Base-by-base conservation (phyloP, 78 protist species). In the Pelomyxa schiedti region DNA sequence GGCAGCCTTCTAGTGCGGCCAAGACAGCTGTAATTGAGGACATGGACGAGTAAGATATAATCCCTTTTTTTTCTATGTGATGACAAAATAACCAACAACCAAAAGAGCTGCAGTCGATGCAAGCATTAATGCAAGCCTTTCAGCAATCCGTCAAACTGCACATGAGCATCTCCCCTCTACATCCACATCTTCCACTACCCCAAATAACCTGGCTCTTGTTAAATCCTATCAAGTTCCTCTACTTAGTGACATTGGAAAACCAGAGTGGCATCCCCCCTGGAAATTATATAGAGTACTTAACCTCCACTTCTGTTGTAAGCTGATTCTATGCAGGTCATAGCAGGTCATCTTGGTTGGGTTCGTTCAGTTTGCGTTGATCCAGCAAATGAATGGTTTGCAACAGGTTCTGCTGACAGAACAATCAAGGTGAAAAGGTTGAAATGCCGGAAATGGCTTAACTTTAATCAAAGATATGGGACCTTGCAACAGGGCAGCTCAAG, bases 301-400 rank as follows among this genome's bases (percentile, higher is more conserved):
- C n/a, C n/a, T n/a, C n/a, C n/a, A n/a, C n/a, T n/a, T n/a, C n/a
- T n/a, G n/a, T n/a, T n/a, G n/a, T n/a, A n/a, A n/a, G n/a, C n/a
- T n/a, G n/a, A n/a, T n/a, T n/a, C n/a, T n/a, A n/a, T 78, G 82
- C 42, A 81, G 47, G 89, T 85, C 4, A 74, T 85, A 30, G 30
- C 69, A 28, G 89, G 89, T n/a, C 89, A 85, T 47, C 76, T 72
- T 16, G 89, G 89, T n/a, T 85, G 89, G 89, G 89, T 85, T 6
- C 80, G 94, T 3, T 71, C 83, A 2, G 29, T 98, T 1, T 84
- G 89, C 2, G 94, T 98, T n/a, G 99, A 98, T 53, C 90, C 90
- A 7, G 67, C 69, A 26, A 98, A 98, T 78, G 86, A 96, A 53
- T 97, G 99, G 98, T 98, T 95, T 77, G 90, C 75, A 28, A 91